Base-by-base conservation (phyloP, 1,139 yeast genomes). In the Taphrina deformans region DNA sequence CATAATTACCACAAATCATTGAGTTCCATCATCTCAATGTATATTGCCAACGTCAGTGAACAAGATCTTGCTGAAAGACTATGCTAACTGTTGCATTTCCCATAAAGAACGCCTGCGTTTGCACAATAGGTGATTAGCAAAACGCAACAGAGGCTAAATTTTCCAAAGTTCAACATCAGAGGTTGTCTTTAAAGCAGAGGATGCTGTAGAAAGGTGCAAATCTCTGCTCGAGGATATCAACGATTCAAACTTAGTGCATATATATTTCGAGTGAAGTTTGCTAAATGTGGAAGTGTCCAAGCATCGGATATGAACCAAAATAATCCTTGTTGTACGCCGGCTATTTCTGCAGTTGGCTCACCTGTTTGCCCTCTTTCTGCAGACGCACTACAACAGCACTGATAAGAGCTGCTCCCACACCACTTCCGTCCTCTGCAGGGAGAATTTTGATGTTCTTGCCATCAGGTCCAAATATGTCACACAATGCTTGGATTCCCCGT, bases 341-440 rank as follows among this genome's bases (percentile, higher is more conserved):
- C 21, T 29, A 48, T 14, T 35, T 23, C 31, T 53, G 6, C 9
- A 35, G 33, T 24, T 23, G 46, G 48, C 48, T 38, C 21, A 59
- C 63, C 21, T 46, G 63, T 38, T 59, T 59, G 38, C 63, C 63
- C 21, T 48, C 63, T 23, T 40, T 40, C 16, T 59, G 48, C 55
- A 59, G 35, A 12, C 63, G 44, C 12, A 48, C 50, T 3, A 59
- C 63, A 16, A 59, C 63, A 14, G 98, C 97, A 65, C 98, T 97
- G 78, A 92, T 92, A 72, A 93, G 83, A 61, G 98, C 99, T 65
- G 98, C 98, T 74, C 98, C 98, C 52, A 89, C 98, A 79, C 98
- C 99, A 65, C 96, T 87, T 72, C 99, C 99, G 79, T 93, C 99
- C 79, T 92, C 97, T 69, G 99, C 98, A 66, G 92, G 88, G 50